Evolutionary conservation across 441 rosid genomes (phyloP), one percentile per base, ranked within the genome.

Genomic region (Theobroma grandiflorum): DNA sequence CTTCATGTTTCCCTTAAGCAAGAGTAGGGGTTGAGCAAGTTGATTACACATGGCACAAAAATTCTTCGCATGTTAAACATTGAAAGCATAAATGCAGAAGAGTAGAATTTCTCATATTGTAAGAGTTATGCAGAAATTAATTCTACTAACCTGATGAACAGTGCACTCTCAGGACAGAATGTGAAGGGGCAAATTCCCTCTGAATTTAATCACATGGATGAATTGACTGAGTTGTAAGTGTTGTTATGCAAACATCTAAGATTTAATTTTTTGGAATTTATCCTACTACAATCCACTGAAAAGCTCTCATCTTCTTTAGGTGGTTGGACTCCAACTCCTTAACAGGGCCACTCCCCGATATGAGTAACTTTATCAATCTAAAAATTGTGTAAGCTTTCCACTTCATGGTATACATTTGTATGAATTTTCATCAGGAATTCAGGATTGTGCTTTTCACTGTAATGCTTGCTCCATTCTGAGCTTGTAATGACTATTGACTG

Each of bases 321-420:
- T 90, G 99, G 98, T 81, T 96, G 84, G 94, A 92, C 75, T 92
- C 90, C 73, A 92, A 93, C 87, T 85, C 73, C 78, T 82, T 96
- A 75, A 80, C 90, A 15, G 98, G 98, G 55, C 63, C 83, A 40
- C 87, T 96, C 58, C 98, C 99, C 20, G 96, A 90, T 79, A 81
- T 95, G 87, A 95, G 95, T 81, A 85, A 84, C 80, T 98, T 96
- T 69, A 84, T 88, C 82, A 88, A 89, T 84, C 82, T 96, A 80
- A 87, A 81, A 86, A 88, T 90, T 83, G 81, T 94, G 99, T 95
- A 91, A 93, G 94, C 86, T 82, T 75, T 75, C 42, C 59, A 66
- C 43, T 77, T 77, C 49, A 37, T 62, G 61, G 31, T 61, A 57
- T 65, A 73, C 50, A 55, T 22, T 10, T 38, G 20, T 3, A 38